These are phyloP conservation scores for Cryptococcus sp. DNA, from an alignment of 1,284 basidiomycete genomes.

Conservation along the genomic window DNA sequence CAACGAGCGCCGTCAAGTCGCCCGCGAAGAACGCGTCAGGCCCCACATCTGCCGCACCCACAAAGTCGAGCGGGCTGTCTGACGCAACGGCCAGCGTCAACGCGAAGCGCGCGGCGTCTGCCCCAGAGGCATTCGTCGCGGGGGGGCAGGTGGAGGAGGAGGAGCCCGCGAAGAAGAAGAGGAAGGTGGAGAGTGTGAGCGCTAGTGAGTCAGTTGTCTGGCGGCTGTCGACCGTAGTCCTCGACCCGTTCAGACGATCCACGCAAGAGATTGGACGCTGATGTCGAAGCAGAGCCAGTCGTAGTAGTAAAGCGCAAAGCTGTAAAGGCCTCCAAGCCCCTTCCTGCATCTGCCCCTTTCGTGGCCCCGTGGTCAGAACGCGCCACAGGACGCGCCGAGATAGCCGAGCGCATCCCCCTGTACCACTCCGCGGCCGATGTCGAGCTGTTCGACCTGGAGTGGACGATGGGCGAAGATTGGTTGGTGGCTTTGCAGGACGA, in stretches of 20 bases:
- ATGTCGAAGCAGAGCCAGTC: too few relatives aligned
- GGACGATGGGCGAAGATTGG: conserved; percentile 49
- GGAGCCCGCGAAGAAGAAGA: conserved; percentile 14
- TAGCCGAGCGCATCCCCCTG: too few relatives aligned
- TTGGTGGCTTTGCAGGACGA: conserved; percentile 49
- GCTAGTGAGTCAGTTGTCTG: too few relatives aligned
- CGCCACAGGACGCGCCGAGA: too few relatives aligned
- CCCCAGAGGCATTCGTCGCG: conserved; percentile 1
- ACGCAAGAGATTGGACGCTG: conserved; percentile 3
- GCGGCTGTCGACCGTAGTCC: conserved; percentile 1
- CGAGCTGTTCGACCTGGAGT: too few relatives aligned
- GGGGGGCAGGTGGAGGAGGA: not conserved
- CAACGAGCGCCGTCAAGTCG: not conserved
- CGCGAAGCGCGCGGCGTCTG: conserved; percentile 19
- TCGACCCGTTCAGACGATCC: too few relatives aligned
- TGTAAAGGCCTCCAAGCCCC: too few relatives aligned
- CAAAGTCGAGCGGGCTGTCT: conserved; percentile 11
- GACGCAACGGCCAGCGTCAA: conserved; percentile 9
- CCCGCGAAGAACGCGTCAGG: conserved; percentile 1
- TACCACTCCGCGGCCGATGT: too few relatives aligned
- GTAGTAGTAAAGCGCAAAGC: too few relatives aligned
- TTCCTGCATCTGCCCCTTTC: too few relatives aligned
- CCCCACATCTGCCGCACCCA: conserved; percentile 2
- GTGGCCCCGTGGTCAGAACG: too few relatives aligned
- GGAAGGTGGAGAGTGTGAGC: conserved; percentile 1